Evolutionary conservation across 2,329 filamentous ascomycete genomes (phyloP), one percentile per base, ranked within the genome.

Genomic region (Arthroderma sp.): DNA sequence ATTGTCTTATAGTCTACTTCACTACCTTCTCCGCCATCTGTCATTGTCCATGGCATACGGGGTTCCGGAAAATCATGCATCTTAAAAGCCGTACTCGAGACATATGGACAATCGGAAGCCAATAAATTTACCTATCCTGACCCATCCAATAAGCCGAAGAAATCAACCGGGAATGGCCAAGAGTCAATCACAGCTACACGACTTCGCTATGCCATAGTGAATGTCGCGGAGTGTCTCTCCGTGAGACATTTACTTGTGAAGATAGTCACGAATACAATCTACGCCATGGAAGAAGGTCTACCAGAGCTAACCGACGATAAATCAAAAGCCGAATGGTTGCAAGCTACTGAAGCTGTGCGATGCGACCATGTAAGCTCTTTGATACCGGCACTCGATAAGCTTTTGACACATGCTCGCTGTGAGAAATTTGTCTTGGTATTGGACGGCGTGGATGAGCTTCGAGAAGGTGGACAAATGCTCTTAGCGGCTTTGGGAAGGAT

Each of bases 21-120:
- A 10, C 50, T 80, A n/a, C 80, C 84, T 29, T 80, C 77, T 46
- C 83, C 83, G 46, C 70, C 78, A 7, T 83, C 84, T 48, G 62
- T 95, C 7, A 78, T 95, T 22, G 63, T 93, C 40, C 80, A 96
- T 61, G 91, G 91, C 42, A 77, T 87, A 29, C 80, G 88, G 56
- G 82, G 86, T 2, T 94, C 88, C 0, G 89, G 87, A 36, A 96
- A 96, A 66, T 85, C 79, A 30, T 75, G 77, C 40, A 73, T 94
- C 42, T 70, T 81, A 3, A 70, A 71, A 46, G 70, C 73, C 3
- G 72, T 86, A 10, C 72, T 93, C 11, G 73, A 71, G 7, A 71
- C 76, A 30, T 73, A 83, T 5, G 59, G 31, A 68, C 10, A 15
- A 11, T 27, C 22, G 36, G 61, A 34, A 22, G 31, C n/a, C n/a